These are phyloP conservation scores for Prunus padus DNA, from an alignment of 306 rosid genomes.

Conservation along the genomic window DNA sequence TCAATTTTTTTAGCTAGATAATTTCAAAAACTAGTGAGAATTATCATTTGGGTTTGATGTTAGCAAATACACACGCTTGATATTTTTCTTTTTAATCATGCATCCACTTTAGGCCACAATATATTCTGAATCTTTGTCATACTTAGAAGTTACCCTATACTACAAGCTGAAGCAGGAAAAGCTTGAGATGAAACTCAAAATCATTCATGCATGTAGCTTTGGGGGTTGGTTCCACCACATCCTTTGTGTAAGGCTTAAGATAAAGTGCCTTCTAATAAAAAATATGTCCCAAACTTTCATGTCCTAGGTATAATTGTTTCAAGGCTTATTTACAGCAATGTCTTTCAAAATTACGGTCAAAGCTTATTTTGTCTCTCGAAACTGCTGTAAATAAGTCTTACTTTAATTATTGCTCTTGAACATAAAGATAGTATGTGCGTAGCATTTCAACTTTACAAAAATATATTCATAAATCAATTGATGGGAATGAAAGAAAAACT, in stretches of 20 bases:
- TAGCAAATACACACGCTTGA: slow-evolving; percentile 13
- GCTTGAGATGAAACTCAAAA: slow-evolving; percentile 28
- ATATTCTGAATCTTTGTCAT: slow-evolving; percentile 84
- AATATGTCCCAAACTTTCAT: slow-evolving; percentile 15
- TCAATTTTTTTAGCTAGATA: neutral
- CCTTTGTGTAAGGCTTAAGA: slow-evolving; percentile 27
- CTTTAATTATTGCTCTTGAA: slow-evolving; percentile 23
- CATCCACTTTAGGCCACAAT: slow-evolving; percentile 37
- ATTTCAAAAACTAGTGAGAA: slow-evolving; percentile 5
- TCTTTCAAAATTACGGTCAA: too few species aligned
- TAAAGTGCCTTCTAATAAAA: slow-evolving; percentile 22
- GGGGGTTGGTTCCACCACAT: slow-evolving; percentile 12
- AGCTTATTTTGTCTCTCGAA: too few species aligned
- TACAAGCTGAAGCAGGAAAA: slow-evolving; percentile 16
- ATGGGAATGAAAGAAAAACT: neutral
- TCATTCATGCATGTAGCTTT: slow-evolving; percentile 31
- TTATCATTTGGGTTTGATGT: slow-evolving; percentile 39
- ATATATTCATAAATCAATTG: neutral
- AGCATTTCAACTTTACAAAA: neutral
- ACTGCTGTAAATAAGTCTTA: neutral
- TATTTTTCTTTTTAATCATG: slow-evolving; percentile 21
- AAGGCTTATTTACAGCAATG: neutral
- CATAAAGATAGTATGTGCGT: neutral
- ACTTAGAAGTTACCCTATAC: slow-evolving; percentile 78
- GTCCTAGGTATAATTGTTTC: slow-evolving; percentile 16